Percentiles rank a stretch among this genome's conserved stretches.
Evolutionary conservation across 2,329 filamentous ascomycete species (phyloP).

Genomic region (Colletotrichum lupini): DNA sequence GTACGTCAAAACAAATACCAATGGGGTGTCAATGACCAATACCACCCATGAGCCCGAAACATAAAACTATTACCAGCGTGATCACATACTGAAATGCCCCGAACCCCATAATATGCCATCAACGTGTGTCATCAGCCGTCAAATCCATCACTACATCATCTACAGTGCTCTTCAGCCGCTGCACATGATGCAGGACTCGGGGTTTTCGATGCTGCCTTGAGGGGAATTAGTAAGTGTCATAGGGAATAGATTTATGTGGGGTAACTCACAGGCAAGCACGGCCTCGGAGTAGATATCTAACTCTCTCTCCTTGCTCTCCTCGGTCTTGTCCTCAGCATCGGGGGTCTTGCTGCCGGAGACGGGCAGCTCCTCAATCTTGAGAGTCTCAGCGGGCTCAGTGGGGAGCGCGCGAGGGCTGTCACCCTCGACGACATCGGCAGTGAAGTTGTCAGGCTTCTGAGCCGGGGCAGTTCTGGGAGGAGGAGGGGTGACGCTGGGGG

Average conservation of each 20-base stretch:
- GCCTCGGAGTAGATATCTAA: slow-evolving; percentile 96
- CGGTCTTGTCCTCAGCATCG: slow-evolving; percentile 80
- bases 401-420: slow-evolving; percentile 83
- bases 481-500: slow-evolving; percentile 75
- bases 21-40: slow-evolving; percentile 17
- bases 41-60: slow-evolving; percentile 26
- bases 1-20: slow-evolving; percentile 21
- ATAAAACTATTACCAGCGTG: slow-evolving; percentile 20
- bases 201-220: slow-evolving; percentile 93
- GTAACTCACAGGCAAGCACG: slow-evolving; percentile 81
- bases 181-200: slow-evolving; percentile 96
- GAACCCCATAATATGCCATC: slow-evolving; percentile 29
- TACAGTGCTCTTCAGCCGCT: slow-evolving; percentile 73
- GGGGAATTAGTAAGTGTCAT: slow-evolving; percentile 44
- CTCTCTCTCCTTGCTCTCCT: slow-evolving; percentile 80
- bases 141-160: slow-evolving; percentile 21
- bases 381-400: slow-evolving; percentile 73
- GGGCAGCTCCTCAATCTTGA: slow-evolving; percentile 73
- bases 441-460: slow-evolving; percentile 74
- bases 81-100: slow-evolving; percentile 22
- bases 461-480: slow-evolving; percentile 64
- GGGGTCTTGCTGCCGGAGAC: slow-evolving; percentile 60
- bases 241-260: neutral
- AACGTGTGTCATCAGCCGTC: slow-evolving; percentile 35
- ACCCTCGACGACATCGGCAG: slow-evolving; percentile 80